A percentile compares a stretch with the other conserved stretches of the same genome.
Evolutionary conservation across 2,329 filamentous ascomycete species (phyloP).

Genomic region (Curvularia spicifera): DNA sequence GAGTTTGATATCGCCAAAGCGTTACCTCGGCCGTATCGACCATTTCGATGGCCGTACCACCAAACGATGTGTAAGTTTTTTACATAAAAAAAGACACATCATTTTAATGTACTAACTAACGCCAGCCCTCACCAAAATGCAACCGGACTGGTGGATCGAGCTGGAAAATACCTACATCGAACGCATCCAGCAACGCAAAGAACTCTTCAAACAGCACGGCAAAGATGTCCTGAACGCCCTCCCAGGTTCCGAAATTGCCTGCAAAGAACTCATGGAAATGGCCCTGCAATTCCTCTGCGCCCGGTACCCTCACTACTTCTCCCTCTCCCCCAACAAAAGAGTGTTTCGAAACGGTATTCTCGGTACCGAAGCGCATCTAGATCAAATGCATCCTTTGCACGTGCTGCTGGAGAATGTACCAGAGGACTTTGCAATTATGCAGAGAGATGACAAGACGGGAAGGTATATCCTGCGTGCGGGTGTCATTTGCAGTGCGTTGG

Average conservation of each 20-base stretch:
- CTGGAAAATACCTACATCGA: conserved; percentile 74
- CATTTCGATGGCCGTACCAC: conserved; percentile 83
- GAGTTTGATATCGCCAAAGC: conserved; percentile 74
- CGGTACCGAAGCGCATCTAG: conserved; percentile 66
- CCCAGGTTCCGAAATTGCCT: conserved; percentile 77
- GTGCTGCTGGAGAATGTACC: conserved; percentile 79
- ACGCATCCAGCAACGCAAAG: conserved; percentile 72
- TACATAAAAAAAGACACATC: conserved; percentile 3
- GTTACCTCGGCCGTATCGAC: conserved; percentile 75
- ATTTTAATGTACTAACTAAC: conserved; percentile 6
- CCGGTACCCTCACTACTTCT: conserved; percentile 79
- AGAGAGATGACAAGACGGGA: conserved; percentile 74
- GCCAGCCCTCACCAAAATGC: conserved; percentile 75
- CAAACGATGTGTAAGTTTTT: conserved; percentile 82
- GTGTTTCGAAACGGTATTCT: conserved; percentile 75
- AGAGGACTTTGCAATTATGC: conserved; percentile 81
- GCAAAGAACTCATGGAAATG: conserved; percentile 90
- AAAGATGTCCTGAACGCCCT: conserved; percentile 69
- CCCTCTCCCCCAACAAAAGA: conserved; percentile 57
- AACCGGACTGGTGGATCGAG: conserved; percentile 89
- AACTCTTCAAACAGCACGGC: conserved; percentile 68
- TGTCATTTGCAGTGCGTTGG: conserved; percentile 77
- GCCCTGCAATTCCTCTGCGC: conserved; percentile 77
- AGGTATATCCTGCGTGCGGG: conserved; percentile 77
- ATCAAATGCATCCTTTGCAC: conserved; percentile 67